A percentile compares a stretch with the other conserved stretches of the same genome.
These are phyloP conservation scores for Lycium barbarum DNA, from an alignment of 257 asterid genomes.

Conservation along the genomic window DNA sequence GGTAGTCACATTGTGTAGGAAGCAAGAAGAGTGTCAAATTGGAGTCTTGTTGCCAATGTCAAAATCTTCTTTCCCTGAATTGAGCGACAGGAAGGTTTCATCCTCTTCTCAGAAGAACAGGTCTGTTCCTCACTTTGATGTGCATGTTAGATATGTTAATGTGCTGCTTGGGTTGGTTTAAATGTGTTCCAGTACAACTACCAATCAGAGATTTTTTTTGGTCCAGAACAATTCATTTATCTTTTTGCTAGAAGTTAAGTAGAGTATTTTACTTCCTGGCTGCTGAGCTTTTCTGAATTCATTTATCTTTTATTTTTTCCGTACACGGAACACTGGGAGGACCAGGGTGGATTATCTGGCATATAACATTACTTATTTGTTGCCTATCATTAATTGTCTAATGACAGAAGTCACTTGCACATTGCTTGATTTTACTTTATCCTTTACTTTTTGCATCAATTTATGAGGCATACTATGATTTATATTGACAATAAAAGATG, in stretches of 20 bases:
- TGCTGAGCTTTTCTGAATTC: constrained; percentile 17
- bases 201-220: neutral
- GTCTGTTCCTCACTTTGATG: constrained; percentile 45
- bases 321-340: neutral
- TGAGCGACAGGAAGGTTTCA: constrained; percentile 47
- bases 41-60: constrained; percentile 67
- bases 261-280: neutral
- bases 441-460: neutral
- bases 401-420: constrained; percentile 1
- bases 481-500: neutral
- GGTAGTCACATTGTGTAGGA: constrained; percentile 48
- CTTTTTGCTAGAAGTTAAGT: constrained; percentile 16
- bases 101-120: constrained; percentile 49
- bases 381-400: neutral
- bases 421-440: neutral
- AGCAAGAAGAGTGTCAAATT: constrained; percentile 42
- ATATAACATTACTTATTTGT: neutral
- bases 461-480: neutral
- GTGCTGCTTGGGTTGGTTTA: neutral
- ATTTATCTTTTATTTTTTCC: neutral
- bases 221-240: constrained; percentile 27
- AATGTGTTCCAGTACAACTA: constrained; percentile 11
- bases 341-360: neutral
- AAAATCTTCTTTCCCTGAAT: constrained; percentile 52
- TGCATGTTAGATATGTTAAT: constrained; percentile 21